A percentile compares a stretch with the other conserved stretches of the same genome.
These are phyloP conservation scores for Amanita rimosa DNA, from an alignment of 768 basidiomycete genomes.

Conservation along the genomic window DNA sequence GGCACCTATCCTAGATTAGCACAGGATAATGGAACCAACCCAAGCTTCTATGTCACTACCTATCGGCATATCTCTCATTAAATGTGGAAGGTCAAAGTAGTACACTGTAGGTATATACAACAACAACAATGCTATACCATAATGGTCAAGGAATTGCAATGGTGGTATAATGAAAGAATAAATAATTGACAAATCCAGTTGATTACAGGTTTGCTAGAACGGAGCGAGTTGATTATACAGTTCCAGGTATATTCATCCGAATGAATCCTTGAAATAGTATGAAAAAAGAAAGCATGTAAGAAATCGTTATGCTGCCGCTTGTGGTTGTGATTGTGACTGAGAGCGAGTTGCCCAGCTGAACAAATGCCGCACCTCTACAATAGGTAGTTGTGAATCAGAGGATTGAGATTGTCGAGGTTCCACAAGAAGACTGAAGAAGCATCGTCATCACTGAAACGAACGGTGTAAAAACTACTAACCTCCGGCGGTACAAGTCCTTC, in stretches of 20 bases:
- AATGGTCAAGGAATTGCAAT: conserved; percentile 2
- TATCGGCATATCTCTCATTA: conserved; percentile 1
- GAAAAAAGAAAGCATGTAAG: conserved; percentile 7
- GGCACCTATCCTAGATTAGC: conserved; percentile 40
- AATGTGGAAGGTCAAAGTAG: neutral
- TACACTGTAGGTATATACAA: neutral
- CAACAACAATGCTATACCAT: conserved; percentile 4
- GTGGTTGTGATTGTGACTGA: conserved; percentile 20
- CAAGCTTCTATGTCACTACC: conserved; percentile 6
- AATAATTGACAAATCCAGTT: conserved; percentile 10
- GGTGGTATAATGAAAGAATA: conserved; percentile 11
- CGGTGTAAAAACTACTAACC: conserved; percentile 32
- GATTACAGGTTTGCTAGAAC: conserved; percentile 9
- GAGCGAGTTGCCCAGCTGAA: conserved; percentile 73
- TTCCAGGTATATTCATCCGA: conserved; percentile 4
- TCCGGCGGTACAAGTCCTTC: conserved; percentile 77
- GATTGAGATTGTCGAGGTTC: conserved; percentile 64
- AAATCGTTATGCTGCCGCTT: conserved; percentile 16
- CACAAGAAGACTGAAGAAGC: conserved; percentile 52
- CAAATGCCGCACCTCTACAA: conserved; percentile 63
- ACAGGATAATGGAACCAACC: conserved; percentile 14
- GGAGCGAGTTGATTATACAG: neutral
- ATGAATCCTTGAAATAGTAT: conserved; percentile 9
- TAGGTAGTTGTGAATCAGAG: conserved; percentile 49
- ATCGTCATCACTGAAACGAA: neutral